Conservation (phyloP, 2,329 filamentous ascomycete genomes). For the Colletotrichum limetticola region DNA sequence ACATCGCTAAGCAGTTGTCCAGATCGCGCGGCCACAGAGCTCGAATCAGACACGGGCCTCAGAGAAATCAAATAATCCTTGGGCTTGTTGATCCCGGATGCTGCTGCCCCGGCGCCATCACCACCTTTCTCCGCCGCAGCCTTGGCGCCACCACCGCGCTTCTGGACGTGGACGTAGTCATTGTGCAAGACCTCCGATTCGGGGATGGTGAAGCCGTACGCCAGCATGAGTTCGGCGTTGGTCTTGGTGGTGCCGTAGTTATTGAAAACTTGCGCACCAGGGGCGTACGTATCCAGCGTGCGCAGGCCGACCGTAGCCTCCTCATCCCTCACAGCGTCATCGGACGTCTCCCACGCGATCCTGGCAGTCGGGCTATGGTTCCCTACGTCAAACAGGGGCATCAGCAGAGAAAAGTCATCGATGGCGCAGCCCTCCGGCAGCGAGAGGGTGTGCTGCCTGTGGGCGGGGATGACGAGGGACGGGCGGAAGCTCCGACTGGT, state of each 20-base stretch:
- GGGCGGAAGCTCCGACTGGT: slow-evolving; percentile 73
- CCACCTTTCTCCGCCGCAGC: slow-evolving; percentile 35
- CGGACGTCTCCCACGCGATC: slow-evolving; percentile 63
- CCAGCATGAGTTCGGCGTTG: slow-evolving; percentile 75
- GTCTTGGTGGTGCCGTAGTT: slow-evolving; percentile 78
- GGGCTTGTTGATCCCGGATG: slow-evolving; percentile 7
- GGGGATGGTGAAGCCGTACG: slow-evolving; percentile 70
- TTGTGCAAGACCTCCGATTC: slow-evolving; percentile 62
- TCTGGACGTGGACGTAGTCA: slow-evolving; percentile 68
- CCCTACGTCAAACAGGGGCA: slow-evolving; percentile 77
- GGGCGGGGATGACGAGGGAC: slow-evolving; percentile 61
- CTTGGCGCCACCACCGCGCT: slow-evolving; percentile 46
- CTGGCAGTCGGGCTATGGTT: slow-evolving; percentile 74
- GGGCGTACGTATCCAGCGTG: slow-evolving; percentile 46
- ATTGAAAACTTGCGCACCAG: slow-evolving; percentile 71
- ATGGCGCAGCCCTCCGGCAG: slow-evolving; percentile 52
- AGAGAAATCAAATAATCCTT: slow-evolving; percentile 64
- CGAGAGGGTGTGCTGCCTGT: slow-evolving; percentile 41
- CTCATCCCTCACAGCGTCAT: slow-evolving; percentile 44
- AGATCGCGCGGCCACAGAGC: slow-evolving; percentile 58
- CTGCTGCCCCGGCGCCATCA: slow-evolving; percentile 33
- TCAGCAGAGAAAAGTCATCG: slow-evolving; percentile 74
- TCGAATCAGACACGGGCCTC: slow-evolving; percentile 57
- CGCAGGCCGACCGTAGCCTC: slow-evolving; percentile 50
- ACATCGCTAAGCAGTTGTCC: slow-evolving; percentile 49